These are phyloP conservation scores for Podospora appendiculata DNA, from an alignment of 495 filamentous ascomycete genomes.

Conservation along the genomic window DNA sequence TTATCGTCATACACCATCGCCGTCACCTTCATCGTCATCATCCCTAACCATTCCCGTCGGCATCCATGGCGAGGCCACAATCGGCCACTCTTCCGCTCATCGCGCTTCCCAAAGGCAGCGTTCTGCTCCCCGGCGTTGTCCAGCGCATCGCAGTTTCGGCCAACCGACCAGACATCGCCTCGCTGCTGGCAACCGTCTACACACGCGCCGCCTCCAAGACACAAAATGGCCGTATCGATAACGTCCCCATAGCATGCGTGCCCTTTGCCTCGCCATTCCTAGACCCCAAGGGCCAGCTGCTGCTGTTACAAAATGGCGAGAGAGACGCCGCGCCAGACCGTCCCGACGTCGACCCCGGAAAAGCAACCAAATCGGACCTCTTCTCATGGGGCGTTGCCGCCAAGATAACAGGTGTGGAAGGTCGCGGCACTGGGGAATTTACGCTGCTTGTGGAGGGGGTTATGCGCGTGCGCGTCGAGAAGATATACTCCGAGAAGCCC, in stretches of 20 bases:
- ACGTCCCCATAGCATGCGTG: conserved; percentile 72
- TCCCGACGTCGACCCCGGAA: conserved; percentile 22
- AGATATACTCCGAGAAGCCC: conserved; percentile 66
- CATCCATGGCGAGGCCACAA: conserved; percentile 20
- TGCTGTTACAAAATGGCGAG: conserved; percentile 48
- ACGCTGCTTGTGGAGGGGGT: conserved; percentile 80
- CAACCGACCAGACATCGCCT: conserved; percentile 73
- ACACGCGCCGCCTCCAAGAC: conserved; percentile 55
- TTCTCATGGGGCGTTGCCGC: conserved; percentile 71
- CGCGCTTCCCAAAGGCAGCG: conserved; percentile 61
- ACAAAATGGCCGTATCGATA: conserved; percentile 51
- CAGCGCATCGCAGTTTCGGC: conserved; percentile 63
- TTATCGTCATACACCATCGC: too few species aligned
- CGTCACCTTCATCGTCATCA: too few species aligned
- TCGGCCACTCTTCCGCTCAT: conserved; percentile 58
- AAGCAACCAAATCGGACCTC: conserved; percentile 63
- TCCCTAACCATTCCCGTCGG: background rate
- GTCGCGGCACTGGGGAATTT: conserved; percentile 67
- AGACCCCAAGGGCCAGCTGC: conserved; percentile 58
- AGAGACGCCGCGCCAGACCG: conserved; percentile 32
- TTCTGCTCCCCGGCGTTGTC: conserved; percentile 75
- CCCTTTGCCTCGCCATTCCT: conserved; percentile 67
- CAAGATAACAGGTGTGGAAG: conserved; percentile 77
- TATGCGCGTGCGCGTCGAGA: conserved; percentile 66
- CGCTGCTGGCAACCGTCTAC: conserved; percentile 70